Evolutionary conservation across 2,329 filamentous ascomycete genomes (phyloP).

Genomic region (Rasamsonia emersonii): DNA sequence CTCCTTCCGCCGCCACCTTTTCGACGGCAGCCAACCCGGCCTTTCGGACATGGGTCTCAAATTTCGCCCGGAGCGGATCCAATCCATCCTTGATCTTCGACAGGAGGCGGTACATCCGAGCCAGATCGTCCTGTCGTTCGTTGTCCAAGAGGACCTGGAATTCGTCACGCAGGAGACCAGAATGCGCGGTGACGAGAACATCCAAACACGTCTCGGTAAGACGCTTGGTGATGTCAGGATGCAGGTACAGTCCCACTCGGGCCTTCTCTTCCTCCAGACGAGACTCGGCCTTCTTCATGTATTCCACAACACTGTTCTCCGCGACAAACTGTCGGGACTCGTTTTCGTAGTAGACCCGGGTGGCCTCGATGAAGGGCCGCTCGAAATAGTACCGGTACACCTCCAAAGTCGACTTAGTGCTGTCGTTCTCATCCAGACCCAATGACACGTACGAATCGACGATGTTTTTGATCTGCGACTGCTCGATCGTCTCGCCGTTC

Average conservation of each 20-base stretch:
- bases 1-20: slow-evolving; percentile 80
- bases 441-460: slow-evolving; percentile 95
- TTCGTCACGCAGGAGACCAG: slow-evolving; percentile 77
- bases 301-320: slow-evolving; percentile 96
- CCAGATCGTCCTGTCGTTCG: slow-evolving; percentile 90
- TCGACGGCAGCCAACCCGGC: slow-evolving; percentile 81
- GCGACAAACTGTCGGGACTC: slow-evolving; percentile 93
- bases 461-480: slow-evolving; percentile 91
- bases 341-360: slow-evolving; percentile 74
- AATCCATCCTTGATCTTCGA: slow-evolving; percentile 84
- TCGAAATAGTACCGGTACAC: slow-evolving; percentile 93
- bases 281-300: slow-evolving; percentile 98
- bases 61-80: slow-evolving; percentile 75
- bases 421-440: slow-evolving; percentile 86
- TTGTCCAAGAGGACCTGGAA: slow-evolving; percentile 92
- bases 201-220: slow-evolving; percentile 83
- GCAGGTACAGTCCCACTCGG: slow-evolving; percentile 82
- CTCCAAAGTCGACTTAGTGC: slow-evolving; percentile 86
- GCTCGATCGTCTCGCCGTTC: slow-evolving; percentile 95
- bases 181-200: slow-evolving; percentile 83
- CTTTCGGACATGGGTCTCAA: slow-evolving; percentile 87
- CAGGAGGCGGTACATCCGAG: slow-evolving; percentile 88
- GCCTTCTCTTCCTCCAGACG: slow-evolving; percentile 89
- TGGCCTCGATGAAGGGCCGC: slow-evolving; percentile 79
- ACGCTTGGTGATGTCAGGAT: slow-evolving; percentile 75